Evolutionary conservation across 441 rosid species (phyloP), one percentile per base, ranked within the genome.

Genomic region (Manihot esculenta): DNA sequence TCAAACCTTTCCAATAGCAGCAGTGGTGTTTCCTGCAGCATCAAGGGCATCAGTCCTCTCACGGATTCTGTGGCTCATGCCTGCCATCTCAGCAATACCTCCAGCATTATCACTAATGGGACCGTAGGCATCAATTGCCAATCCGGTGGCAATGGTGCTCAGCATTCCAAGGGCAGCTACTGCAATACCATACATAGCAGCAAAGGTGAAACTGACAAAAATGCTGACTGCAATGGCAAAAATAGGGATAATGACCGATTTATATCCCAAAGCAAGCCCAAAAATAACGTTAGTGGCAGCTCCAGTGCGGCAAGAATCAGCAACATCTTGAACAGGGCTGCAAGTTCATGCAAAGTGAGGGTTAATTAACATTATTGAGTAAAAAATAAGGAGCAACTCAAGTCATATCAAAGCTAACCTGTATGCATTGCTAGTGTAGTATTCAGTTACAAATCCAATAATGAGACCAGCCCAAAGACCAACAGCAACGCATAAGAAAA

Each of bases 391-490:
- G 7, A 30, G 41, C 24, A 62, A 44, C 70, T 68, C 26, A 51
- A 69, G 61, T 23, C 56, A 18, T 13, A 44, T 21, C 44, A 44
- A 49, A 62, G 58, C 67, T 42, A 74, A 90, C 96, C 96, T 89
- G 90, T 95, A 93, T 18, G 98, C 95, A 54, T 89, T 95, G 84
- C 99, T 95, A 65, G 98, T 95, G 79, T 87, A 93, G 77, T 89
- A 95, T 78, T 95, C 92, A 0, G 98, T 95, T 49, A 88, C 91
- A 24, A 92, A 95, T 45, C 89, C 99, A 76, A 93, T 91, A 72
- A 92, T 84, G 64, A 91, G 97, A 42, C 99, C 96, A 75, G 97
- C 97, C 98, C 99, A 91, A 20, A 95, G 91, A 81, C 97, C 99
- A 82, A 93, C 97, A 77, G 89, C 84, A 49, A 91, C 96, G 48